Conservation (phyloP, 495 filamentous ascomycete species). For the Hypoxylon lenormandii region DNA sequence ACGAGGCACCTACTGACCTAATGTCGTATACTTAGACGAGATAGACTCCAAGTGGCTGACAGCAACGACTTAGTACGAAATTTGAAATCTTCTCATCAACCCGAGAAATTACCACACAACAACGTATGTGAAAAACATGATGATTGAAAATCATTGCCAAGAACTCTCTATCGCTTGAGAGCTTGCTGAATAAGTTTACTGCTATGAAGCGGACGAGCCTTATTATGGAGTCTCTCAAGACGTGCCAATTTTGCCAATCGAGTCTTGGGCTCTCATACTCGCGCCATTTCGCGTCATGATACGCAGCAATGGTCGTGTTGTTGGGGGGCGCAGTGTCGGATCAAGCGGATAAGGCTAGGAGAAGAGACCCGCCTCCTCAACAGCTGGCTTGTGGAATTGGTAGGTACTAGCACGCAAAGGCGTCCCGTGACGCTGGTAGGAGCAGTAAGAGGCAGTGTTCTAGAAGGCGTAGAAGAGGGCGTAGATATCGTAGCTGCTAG, state of each 20-base stretch:
- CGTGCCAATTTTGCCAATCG: neutral
- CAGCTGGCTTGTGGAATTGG: conserved; percentile 3
- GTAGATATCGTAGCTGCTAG: conserved; percentile 20
- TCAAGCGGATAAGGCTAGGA: neutral
- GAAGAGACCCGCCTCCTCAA: conserved; percentile 14
- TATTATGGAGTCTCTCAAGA: neutral
- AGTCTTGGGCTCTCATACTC: neutral
- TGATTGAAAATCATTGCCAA: neutral
- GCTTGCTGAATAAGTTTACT: conserved; percentile 2
- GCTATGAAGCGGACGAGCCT: neutral
- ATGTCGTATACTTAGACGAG: too few relatives aligned
- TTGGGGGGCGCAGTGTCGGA: conserved; percentile 12
- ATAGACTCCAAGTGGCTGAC: too few relatives aligned
- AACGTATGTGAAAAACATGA: too few relatives aligned
- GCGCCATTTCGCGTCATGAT: conserved; percentile 6
- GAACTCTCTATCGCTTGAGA: neutral
- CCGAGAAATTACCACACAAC: too few relatives aligned
- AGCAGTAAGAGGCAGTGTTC: conserved; percentile 7
- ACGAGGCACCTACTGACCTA: too few relatives aligned
- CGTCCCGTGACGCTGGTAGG: conserved; percentile 2
- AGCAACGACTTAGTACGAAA: too few relatives aligned
- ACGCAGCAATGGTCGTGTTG: conserved; percentile 4
- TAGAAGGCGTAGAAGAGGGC: conserved; percentile 23
- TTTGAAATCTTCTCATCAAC: too few relatives aligned
- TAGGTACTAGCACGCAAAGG: neutral